These are phyloP conservation scores for Podila horticola DNA, from an alignment of 192 early-diverging fungal genomes.

Conservation along the genomic window DNA sequence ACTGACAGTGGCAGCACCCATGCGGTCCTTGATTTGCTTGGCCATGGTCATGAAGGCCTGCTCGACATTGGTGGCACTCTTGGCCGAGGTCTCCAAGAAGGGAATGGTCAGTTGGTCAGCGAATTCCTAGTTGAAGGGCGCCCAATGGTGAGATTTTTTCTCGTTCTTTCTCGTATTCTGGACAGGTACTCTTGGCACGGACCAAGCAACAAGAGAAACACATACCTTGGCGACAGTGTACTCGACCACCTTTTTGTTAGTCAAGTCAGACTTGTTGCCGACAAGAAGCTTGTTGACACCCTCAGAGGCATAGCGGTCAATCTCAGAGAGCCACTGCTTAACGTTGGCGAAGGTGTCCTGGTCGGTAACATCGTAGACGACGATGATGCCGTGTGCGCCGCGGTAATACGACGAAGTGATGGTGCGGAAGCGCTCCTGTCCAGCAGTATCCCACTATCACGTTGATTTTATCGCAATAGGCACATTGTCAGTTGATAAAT, in stretches of 20 bases:
- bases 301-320: conserved; percentile 96
- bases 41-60: conserved; percentile 99
- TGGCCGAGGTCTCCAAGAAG: conserved; percentile 98
- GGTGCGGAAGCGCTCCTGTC: conserved; percentile 98
- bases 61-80: conserved; percentile 98
- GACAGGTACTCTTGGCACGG: background rate
- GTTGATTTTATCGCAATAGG: background rate
- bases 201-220: background rate
- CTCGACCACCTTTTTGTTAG: conserved; percentile 87
- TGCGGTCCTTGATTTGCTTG: conserved; percentile 96
- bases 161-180: too few relatives aligned
- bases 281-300: conserved; percentile 98
- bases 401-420: conserved; percentile 98
- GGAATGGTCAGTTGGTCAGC: conserved; percentile 86
- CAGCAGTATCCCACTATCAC: conserved; percentile 91
- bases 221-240: conserved; percentile 68
- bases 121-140: conserved; percentile 78
- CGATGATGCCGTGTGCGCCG: conserved; percentile 98
- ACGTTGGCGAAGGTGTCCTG: conserved; percentile 94
- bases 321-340: conserved; percentile 98
- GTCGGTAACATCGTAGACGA: conserved; percentile 98
- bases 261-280: conserved; percentile 98
- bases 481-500: background rate
- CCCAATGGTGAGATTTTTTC: background rate
- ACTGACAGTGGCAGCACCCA: conserved; percentile 61